Conservation (phyloP, 2,329 filamentous ascomycete genomes). For the Tolypocladium amazonense region DNA sequence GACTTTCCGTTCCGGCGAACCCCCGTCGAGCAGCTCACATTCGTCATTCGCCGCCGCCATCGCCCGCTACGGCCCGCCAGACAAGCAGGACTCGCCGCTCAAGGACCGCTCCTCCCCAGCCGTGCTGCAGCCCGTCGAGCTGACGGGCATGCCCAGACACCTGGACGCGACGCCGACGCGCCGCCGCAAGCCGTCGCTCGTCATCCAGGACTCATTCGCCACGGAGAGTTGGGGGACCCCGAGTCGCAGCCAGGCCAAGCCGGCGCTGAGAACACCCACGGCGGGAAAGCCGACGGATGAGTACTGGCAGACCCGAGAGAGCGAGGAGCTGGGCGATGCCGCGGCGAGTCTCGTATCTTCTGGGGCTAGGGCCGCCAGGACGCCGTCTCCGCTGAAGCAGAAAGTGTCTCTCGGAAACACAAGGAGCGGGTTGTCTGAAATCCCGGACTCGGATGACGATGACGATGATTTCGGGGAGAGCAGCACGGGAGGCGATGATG, state of each 20-base stretch:
- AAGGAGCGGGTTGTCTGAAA: slow-evolving; percentile 18
- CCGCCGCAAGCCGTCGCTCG: slow-evolving; percentile 15
- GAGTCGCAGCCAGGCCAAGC: slow-evolving; percentile 11
- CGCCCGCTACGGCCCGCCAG: slow-evolving; percentile 24
- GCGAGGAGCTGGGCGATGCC: not conserved
- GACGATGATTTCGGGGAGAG: slow-evolving; percentile 12
- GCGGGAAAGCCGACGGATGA: slow-evolving; percentile 5
- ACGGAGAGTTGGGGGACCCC: slow-evolving; percentile 20
- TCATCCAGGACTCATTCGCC: slow-evolving; percentile 35
- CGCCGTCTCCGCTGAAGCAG: slow-evolving; percentile 4
- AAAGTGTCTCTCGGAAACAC: not conserved
- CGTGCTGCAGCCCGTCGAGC: slow-evolving; percentile 9
- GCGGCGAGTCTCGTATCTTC: not conserved
- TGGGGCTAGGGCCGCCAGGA: slow-evolving; percentile 6
- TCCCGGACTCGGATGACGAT: slow-evolving; percentile 41
- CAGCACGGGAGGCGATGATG: slow-evolving; percentile 9
- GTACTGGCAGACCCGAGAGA: not conserved
- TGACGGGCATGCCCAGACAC: slow-evolving; percentile 9
- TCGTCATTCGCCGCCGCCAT: slow-evolving; percentile 31
- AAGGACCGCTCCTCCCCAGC: slow-evolving; percentile 21
- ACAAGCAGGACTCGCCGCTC: slow-evolving; percentile 24
- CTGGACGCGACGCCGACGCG: slow-evolving; percentile 9
- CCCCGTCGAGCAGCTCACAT: slow-evolving; percentile 27
- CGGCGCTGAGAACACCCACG: not conserved
- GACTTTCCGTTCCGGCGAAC: slow-evolving; percentile 26